phyloP scores from a whole-genome alignment of 2,329 filamentous ascomycete species.

The Setomelanomma holmii region DNA sequence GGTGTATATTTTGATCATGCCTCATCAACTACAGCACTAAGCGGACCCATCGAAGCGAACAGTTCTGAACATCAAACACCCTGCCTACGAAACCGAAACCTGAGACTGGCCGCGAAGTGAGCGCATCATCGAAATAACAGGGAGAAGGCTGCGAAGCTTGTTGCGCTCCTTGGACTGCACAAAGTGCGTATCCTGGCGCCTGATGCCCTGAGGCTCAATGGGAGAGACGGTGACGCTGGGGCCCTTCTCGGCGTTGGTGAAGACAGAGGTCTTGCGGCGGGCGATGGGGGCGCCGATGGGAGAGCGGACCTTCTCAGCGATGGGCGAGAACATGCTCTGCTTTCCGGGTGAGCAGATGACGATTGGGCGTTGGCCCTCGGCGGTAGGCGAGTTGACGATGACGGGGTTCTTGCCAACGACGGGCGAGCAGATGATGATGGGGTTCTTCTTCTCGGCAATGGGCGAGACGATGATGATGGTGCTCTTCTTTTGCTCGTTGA shows the following conservation, averaged over 20 bases:
- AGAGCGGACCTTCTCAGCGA: slow-evolving; percentile 27
- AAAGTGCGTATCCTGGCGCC: slow-evolving; percentile 27
- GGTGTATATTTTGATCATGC: slow-evolving; percentile 1
- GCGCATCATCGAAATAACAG: slow-evolving; percentile 18
- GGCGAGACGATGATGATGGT: slow-evolving; percentile 28
- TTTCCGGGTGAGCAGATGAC: slow-evolving; percentile 30
- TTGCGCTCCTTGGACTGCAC: slow-evolving; percentile 26
- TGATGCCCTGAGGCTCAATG: slow-evolving; percentile 13
- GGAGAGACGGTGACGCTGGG: slow-evolving; percentile 13
- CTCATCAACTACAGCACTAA: slow-evolving; percentile 3
- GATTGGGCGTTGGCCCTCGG: slow-evolving; percentile 24
- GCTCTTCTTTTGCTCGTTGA: slow-evolving; percentile 29
- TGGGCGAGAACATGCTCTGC: slow-evolving; percentile 25
- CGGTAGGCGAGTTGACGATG: slow-evolving; percentile 26
- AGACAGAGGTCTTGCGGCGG: slow-evolving; percentile 29
- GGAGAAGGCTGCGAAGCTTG: slow-evolving; percentile 20
- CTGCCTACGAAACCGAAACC: not conserved
- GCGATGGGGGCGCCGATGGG: slow-evolving; percentile 29
- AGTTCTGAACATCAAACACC: not conserved
- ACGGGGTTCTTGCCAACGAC: slow-evolving; percentile 31
- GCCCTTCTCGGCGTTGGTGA: slow-evolving; percentile 20
- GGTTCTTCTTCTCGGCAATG: slow-evolving; percentile 28
- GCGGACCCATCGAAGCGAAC: not conserved
- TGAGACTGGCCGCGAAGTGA: slow-evolving; percentile 12
- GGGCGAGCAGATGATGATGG: slow-evolving; percentile 33